Evolutionary conservation across 2,329 filamentous ascomycete genomes (phyloP), one percentile per base, ranked within the genome.

Genomic region (Hypoxylon sp.): DNA sequence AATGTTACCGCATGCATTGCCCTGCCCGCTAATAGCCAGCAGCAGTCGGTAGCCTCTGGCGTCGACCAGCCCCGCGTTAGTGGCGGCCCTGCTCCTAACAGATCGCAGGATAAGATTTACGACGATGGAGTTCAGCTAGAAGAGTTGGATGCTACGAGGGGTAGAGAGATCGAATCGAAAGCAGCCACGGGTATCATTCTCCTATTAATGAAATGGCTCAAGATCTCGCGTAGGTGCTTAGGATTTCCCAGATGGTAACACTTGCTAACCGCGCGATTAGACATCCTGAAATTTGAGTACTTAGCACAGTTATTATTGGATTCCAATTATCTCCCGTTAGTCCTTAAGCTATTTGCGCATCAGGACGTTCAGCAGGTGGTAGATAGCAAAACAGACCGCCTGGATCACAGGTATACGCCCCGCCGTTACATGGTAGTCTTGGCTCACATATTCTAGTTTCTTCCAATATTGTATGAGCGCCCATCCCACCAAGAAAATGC

Each of bases 271-370:
- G 3, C 24, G 22, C 20, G 17, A 51, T 44, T 65, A 96, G 93
- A 99, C 75, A 87, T 98, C 26, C 82, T 99, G 68, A 97, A 97
- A 75, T 97, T 95, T 70, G 95, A 99, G 78, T 98, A 97, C 73
- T 81, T 99, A 73, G 94, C 93, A 0, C 95, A 99, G 74, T 85
- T 99, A 2, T 82, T 99, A 10, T 85, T 99, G 26, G 95, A 99
- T 77, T 95, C 93, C 3, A 98, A 97, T 76, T 99, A 97, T 76
- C 84, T 99, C 6, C 94, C 94, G 0, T 82, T 99, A 28, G 91
- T 97, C 22, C 81, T 99, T 30, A 98, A 98, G 79, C 87, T 97
- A 50, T 94, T 97, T 76, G 93, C 94, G 51, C 90, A 97, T 73
- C 94, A 97, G 76, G 96, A 99, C 68, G 89, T 97, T 34, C 94